A percentile compares a stretch with the other conserved stretches of the same genome.
phyloP scores from a whole-genome alignment of 768 basidiomycete species.

The Pisolithus sp. region DNA sequence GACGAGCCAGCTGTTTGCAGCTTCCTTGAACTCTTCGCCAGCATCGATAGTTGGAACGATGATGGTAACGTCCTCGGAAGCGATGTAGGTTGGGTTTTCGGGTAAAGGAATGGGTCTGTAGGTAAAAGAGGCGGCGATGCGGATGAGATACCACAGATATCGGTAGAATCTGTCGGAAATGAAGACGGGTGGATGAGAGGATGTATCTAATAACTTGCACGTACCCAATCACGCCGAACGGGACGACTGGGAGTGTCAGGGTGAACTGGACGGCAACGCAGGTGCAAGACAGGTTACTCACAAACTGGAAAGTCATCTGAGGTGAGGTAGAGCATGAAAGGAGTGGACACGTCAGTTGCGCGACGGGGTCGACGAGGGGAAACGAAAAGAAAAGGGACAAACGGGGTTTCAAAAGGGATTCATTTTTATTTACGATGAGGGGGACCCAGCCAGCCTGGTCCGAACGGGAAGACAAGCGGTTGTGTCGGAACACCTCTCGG shows the following conservation, averaged over 20 bases:
- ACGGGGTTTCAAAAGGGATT: constrained; percentile 3
- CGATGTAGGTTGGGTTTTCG: constrained; percentile 84
- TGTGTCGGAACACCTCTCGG: too few relatives aligned
- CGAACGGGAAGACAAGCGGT: too few relatives aligned
- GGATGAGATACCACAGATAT: constrained; percentile 89
- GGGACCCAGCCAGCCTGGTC: too few relatives aligned
- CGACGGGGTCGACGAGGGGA: constrained; percentile 6
- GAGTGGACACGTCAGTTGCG: constrained; percentile 7
- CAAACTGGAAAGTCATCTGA: constrained; percentile 88
- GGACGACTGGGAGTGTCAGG: constrained; percentile 53
- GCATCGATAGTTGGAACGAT: constrained; percentile 96
- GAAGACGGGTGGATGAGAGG: neutral
- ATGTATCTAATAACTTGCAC: constrained; percentile 14
- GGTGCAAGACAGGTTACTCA: constrained; percentile 37
- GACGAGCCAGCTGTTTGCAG: constrained; percentile 86
- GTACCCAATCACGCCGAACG: constrained; percentile 84
- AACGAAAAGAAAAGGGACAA: constrained; percentile 4
- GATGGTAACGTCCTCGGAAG: constrained; percentile 91
- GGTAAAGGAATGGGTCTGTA: constrained; percentile 89
- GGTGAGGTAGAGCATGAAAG: constrained; percentile 77
- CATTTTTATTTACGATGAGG: neutral
- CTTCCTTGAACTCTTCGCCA: constrained; percentile 92
- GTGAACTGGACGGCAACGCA: neutral
- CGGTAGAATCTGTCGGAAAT: constrained; percentile 67
- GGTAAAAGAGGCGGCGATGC: constrained; percentile 66